These are phyloP conservation scores for Fraxinus latifolia DNA, from an alignment of 305 asterid genomes.

Conservation along the genomic window DNA sequence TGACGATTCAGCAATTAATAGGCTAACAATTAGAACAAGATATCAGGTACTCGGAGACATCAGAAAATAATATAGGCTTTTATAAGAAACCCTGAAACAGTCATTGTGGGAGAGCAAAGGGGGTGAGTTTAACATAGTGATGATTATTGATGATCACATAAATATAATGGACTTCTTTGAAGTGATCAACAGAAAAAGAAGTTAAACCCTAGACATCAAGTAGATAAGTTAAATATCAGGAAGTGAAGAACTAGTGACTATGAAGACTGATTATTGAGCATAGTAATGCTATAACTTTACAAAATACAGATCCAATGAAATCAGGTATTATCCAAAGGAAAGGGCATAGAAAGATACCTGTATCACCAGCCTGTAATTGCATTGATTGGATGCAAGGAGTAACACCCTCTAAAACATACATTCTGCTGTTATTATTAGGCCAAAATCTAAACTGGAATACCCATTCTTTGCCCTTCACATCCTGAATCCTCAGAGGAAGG, in stretches of 20 bases:
- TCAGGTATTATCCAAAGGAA: slow-evolving; percentile 3
- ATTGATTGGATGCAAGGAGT: slow-evolving; percentile 95
- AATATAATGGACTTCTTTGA: not conserved
- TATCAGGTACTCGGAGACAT: not conserved
- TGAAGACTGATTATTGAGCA: not conserved
- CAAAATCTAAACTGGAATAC: slow-evolving; percentile 90
- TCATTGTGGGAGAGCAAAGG: not conserved
- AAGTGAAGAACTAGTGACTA: not conserved
- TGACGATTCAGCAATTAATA: not conserved
- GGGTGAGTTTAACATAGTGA: not conserved
- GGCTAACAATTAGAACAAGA: not conserved
- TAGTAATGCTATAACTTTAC: not conserved
- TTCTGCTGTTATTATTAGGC: slow-evolving; percentile 96
- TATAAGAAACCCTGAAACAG: not conserved
- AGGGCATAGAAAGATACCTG: slow-evolving; percentile 46
- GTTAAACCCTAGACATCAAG: not conserved
- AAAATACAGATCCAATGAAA: not conserved
- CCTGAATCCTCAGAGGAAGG: slow-evolving; percentile 96
- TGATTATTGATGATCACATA: not conserved
- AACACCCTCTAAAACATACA: slow-evolving; percentile 96
- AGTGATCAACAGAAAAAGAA: not conserved
- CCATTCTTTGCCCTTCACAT: slow-evolving; percentile 97
- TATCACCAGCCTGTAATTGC: slow-evolving; percentile 98
- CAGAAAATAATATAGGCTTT: not conserved
- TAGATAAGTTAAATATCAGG: not conserved